A percentile compares a stretch with the other conserved stretches of the same genome.
Evolutionary conservation across 192 early-diverging fungal genomes (phyloP).

Genomic region (Coemansia sp.): DNA sequence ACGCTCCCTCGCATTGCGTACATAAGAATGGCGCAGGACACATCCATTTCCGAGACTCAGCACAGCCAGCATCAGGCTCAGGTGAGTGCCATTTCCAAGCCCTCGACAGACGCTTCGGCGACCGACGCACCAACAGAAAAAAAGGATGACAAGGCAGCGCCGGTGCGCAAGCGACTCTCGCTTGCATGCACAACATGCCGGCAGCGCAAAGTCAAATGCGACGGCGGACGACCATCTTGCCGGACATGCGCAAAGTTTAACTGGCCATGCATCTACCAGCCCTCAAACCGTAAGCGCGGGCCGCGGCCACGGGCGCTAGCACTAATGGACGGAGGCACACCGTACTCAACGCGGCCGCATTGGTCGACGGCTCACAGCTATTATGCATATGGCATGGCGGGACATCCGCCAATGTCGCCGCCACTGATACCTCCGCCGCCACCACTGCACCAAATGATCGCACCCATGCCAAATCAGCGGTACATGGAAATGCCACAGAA

Average conservation of each 20-base stretch:
- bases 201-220: slow-evolving; percentile 72
- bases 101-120: background rate
- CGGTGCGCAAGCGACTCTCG: slow-evolving; percentile 53
- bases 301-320: slow-evolving; percentile 63
- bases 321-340: slow-evolving; percentile 44
- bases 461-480: slow-evolving; percentile 14
- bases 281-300: slow-evolving; percentile 84
- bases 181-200: slow-evolving; percentile 56
- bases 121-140: slow-evolving; percentile 15
- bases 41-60: slow-evolving; percentile 10
- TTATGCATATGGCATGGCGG: slow-evolving; percentile 34
- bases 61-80: slow-evolving; percentile 5
- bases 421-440: slow-evolving; percentile 32
- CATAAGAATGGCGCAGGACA: slow-evolving; percentile 16
- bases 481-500: slow-evolving; percentile 22
- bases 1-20: slow-evolving; percentile 3
- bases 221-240: slow-evolving; percentile 79
- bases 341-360: slow-evolving; percentile 38
- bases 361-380: slow-evolving; percentile 36
- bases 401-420: slow-evolving; percentile 34
- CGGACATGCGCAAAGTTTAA: slow-evolving; percentile 72
- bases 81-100: background rate
- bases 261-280: slow-evolving; percentile 73
- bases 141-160: slow-evolving; percentile 49
- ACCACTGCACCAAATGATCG: slow-evolving; percentile 16